Conservation (phyloP, 345 rosid genomes). For the Brassica juncea region DNA sequence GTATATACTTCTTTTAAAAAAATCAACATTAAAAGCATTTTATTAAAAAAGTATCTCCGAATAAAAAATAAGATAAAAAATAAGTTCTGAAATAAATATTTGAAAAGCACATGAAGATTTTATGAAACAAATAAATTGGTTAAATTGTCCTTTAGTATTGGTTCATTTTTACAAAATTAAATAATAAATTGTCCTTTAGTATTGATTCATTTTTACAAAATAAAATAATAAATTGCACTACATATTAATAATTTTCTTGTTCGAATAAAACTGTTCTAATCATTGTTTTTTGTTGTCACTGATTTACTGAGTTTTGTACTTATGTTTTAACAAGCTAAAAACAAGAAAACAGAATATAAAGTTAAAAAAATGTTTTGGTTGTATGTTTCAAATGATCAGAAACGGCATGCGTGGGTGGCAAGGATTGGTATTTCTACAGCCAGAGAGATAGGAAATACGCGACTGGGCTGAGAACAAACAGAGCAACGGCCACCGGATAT, state of each 20-base stretch:
- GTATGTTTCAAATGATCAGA: slow-evolving; percentile 43
- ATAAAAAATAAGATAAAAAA: not conserved
- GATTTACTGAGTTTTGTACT: not conserved
- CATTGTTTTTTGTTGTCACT: not conserved
- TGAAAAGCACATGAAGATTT: not conserved
- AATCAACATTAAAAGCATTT: not conserved
- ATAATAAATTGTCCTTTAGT: too few species aligned
- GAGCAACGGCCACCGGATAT: slow-evolving; percentile 83
- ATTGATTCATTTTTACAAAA: too few species aligned
- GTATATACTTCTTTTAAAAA: not conserved
- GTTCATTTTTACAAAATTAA: too few species aligned
- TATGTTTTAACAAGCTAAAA: not conserved
- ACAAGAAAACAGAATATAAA: not conserved
- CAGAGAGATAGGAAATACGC: slow-evolving; percentile 86
- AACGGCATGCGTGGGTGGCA: slow-evolving; percentile 78
- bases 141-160: too few species aligned
- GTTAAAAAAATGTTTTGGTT: not conserved
- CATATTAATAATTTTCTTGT: not conserved
- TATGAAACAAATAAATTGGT: not conserved
- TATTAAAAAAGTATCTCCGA: not conserved
- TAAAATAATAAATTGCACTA: not conserved
- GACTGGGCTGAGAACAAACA: slow-evolving; percentile 81
- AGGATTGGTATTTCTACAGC: slow-evolving; percentile 89
- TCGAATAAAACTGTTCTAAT: not conserved
- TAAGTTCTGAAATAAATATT: too few species aligned